Evolutionary conservation across 345 rosid genomes (phyloP).

Genomic region (Kernera saxatilis): DNA sequence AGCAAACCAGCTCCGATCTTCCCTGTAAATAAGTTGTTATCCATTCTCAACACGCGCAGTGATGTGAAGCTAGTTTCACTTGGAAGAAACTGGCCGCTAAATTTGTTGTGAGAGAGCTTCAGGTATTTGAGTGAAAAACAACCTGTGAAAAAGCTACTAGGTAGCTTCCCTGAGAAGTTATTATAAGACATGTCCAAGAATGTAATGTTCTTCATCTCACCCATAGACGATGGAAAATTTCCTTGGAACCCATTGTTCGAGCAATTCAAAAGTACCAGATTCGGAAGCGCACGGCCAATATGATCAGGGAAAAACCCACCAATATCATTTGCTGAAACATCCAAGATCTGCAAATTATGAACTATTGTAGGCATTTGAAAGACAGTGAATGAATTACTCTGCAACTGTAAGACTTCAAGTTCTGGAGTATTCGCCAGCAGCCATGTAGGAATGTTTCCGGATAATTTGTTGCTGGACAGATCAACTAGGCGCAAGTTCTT

Average conservation of each 20-base stretch:
- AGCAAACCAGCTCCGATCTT: background rate
- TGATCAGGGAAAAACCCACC: background rate
- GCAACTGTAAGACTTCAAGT: background rate
- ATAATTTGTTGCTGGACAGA: background rate
- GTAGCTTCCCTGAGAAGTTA: constrained; percentile 1
- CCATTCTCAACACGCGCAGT: background rate
- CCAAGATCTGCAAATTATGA: background rate
- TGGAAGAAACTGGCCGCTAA: background rate
- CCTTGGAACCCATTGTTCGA: background rate
- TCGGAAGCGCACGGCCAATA: background rate
- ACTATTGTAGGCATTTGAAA: background rate
- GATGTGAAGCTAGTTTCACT: background rate
- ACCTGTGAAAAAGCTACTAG: background rate
- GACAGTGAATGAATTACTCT: background rate
- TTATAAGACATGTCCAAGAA: constrained; percentile 6
- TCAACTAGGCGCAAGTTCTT: background rate
- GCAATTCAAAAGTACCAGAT: background rate
- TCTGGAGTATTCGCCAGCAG: background rate
- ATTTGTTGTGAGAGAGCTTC: constrained; percentile 5
- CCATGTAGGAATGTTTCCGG: constrained; percentile 6
- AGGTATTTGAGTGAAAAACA: background rate
- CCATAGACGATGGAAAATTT: background rate
- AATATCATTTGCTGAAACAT: background rate
- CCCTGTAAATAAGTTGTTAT: background rate
- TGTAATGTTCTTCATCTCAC: background rate